These are phyloP conservation scores for Tricholoma sp. DNA, from an alignment of 768 basidiomycete genomes.

Conservation along the genomic window DNA sequence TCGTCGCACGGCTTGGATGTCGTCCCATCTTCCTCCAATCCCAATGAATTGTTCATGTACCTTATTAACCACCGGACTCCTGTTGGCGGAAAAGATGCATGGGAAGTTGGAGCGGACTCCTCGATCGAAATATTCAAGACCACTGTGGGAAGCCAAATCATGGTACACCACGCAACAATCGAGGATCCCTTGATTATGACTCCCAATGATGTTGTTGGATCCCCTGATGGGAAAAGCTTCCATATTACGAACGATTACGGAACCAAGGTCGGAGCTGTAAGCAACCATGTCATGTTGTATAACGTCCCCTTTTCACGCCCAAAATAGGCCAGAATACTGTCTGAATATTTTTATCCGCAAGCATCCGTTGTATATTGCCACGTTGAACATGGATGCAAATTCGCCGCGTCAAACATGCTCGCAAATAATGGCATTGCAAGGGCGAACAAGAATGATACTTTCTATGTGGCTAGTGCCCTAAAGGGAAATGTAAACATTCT, in stretches of 20 bases:
- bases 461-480: slow-evolving; percentile 52
- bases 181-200: slow-evolving; percentile 49
- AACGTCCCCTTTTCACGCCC: neutral
- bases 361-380: slow-evolving; percentile 65
- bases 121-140: slow-evolving; percentile 67
- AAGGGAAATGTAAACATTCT: slow-evolving; percentile 45
- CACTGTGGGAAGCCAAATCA: slow-evolving; percentile 31
- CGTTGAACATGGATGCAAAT: slow-evolving; percentile 52
- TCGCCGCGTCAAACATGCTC: slow-evolving; percentile 45
- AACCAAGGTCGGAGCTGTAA: slow-evolving; percentile 48
- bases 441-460: slow-evolving; percentile 52
- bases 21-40: slow-evolving; percentile 44
- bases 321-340: slow-evolving; percentile 9
- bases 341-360: slow-evolving; percentile 24
- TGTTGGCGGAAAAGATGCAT: slow-evolving; percentile 27
- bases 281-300: slow-evolving; percentile 13
- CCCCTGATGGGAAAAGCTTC: slow-evolving; percentile 56
- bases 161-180: slow-evolving; percentile 56
- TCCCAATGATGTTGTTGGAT: slow-evolving; percentile 72
- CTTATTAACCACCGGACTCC: slow-evolving; percentile 69
- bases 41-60: slow-evolving; percentile 54
- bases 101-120: slow-evolving; percentile 60
- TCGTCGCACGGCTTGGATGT: slow-evolving; percentile 68
- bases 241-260: slow-evolving; percentile 68
- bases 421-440: slow-evolving; percentile 59